Conservation (phyloP, 129 eudicot species). For the Sambucus nigra region DNA sequence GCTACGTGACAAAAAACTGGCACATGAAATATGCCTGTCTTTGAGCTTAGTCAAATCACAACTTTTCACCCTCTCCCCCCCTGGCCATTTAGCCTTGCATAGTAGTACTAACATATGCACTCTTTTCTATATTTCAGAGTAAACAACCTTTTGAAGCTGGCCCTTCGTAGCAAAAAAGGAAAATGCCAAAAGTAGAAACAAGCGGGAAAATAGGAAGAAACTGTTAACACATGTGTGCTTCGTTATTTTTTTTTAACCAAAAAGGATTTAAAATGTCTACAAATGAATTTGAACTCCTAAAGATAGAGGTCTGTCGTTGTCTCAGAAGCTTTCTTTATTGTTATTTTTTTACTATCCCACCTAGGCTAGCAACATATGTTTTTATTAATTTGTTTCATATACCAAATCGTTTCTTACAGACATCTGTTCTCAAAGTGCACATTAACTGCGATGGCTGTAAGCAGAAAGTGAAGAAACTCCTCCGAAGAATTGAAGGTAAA, state of each 20-base stretch:
- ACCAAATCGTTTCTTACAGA: constrained; percentile 25
- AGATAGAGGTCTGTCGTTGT: neutral
- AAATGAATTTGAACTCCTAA: constrained; percentile 24
- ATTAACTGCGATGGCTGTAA: constrained; percentile 67
- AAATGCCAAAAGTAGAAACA: neutral
- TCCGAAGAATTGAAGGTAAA: constrained; percentile 53
- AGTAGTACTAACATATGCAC: neutral
- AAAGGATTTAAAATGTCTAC: constrained; percentile 20
- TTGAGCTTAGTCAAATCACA: constrained; percentile 4
- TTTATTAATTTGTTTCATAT: neutral
- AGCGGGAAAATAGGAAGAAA: neutral
- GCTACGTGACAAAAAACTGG: constrained; percentile 1
- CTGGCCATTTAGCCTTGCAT: neutral
- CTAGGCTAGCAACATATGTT: neutral
- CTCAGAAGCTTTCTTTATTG: neutral
- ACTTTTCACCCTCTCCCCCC: neutral
- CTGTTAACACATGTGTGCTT: neutral
- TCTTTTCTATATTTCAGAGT: too few species aligned
- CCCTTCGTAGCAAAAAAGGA: neutral
- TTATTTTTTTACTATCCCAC: neutral
- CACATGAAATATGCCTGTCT: constrained; percentile 5
- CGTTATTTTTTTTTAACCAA: neutral
- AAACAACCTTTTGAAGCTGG: too few species aligned
- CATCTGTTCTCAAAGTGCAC: constrained; percentile 48
- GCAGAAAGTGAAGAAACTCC: constrained; percentile 60